A percentile compares a stretch with the other conserved stretches of the same genome.
phyloP scores from a whole-genome alignment of 129 eudicot species.

The Tagetes erecta region DNA sequence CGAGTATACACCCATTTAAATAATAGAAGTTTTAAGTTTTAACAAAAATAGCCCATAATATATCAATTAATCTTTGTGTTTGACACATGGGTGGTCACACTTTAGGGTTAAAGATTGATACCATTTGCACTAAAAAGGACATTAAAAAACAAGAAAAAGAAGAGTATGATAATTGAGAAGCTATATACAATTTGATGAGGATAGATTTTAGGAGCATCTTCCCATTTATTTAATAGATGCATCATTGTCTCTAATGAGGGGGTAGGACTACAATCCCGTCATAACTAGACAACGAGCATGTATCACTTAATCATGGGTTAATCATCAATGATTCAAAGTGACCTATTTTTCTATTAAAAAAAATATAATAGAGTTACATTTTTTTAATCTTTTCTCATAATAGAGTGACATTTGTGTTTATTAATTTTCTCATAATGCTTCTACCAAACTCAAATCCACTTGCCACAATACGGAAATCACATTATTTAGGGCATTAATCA shows the following conservation, averaged over 20 bases:
- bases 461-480: neutral
- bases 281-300: neutral
- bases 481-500: neutral
- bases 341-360: neutral
- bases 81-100: constrained; percentile 22
- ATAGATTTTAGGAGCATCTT: constrained; percentile 20
- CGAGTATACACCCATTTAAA: neutral
- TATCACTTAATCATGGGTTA: neutral
- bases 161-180: constrained; percentile 9
- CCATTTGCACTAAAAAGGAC: constrained; percentile 20
- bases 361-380: neutral
- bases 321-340: neutral
- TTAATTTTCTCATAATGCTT: neutral
- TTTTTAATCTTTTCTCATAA: neutral
- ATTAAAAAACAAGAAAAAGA: constrained; percentile 21
- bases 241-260: constrained; percentile 40
- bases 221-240: constrained; percentile 11
- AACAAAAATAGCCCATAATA: neutral
- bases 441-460: constrained; percentile 1
- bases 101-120: constrained; percentile 23
- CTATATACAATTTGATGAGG: constrained; percentile 4
- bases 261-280: constrained; percentile 26
- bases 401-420: neutral
- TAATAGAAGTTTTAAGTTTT: neutral
- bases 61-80: constrained; percentile 11